These are phyloP conservation scores for Pyrenochaeta sp. DNA, from an alignment of 2,329 filamentous ascomycete genomes.

Conservation along the genomic window DNA sequence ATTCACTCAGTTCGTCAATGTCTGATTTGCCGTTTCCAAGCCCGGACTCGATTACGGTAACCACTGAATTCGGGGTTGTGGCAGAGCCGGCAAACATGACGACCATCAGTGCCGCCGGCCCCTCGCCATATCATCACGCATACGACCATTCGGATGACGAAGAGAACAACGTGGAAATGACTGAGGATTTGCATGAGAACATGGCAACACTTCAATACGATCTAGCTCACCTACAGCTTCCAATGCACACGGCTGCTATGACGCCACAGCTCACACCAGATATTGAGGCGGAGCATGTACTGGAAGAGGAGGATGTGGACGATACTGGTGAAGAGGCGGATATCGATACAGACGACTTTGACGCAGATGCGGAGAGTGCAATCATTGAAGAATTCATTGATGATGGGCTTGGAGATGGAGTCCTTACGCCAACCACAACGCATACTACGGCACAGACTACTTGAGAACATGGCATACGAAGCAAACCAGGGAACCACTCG, in stretches of 20 bases:
- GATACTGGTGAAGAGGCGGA: conserved; percentile 38
- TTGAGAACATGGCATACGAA: neutral
- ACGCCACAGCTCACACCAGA: conserved; percentile 8
- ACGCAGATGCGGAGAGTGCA: conserved; percentile 32
- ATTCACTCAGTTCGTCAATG: conserved; percentile 2
- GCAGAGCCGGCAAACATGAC: conserved; percentile 43
- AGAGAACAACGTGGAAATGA: conserved; percentile 28
- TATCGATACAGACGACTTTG: conserved; percentile 37
- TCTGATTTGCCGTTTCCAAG: conserved; percentile 30
- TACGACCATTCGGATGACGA: conserved; percentile 22
- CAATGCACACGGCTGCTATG: neutral
- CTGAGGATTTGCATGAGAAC: conserved; percentile 20
- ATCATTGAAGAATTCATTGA: conserved; percentile 38
- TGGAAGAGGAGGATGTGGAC: conserved; percentile 13
- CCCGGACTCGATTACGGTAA: conserved; percentile 46
- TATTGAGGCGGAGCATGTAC: conserved; percentile 14
- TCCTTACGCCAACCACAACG: conserved; percentile 30
- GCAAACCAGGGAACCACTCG: too few relatives aligned
- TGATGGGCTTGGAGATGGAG: conserved; percentile 12
- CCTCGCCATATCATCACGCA: conserved; percentile 16
- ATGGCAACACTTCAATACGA: conserved; percentile 9
- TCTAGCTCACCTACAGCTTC: conserved; percentile 8
- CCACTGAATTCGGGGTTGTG: conserved; percentile 44
- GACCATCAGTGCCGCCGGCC: conserved; percentile 36
- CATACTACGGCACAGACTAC: neutral